These are phyloP conservation scores for Alternaria infectoria DNA, from an alignment of 2,329 filamentous ascomycete species.

Conservation along the genomic window DNA sequence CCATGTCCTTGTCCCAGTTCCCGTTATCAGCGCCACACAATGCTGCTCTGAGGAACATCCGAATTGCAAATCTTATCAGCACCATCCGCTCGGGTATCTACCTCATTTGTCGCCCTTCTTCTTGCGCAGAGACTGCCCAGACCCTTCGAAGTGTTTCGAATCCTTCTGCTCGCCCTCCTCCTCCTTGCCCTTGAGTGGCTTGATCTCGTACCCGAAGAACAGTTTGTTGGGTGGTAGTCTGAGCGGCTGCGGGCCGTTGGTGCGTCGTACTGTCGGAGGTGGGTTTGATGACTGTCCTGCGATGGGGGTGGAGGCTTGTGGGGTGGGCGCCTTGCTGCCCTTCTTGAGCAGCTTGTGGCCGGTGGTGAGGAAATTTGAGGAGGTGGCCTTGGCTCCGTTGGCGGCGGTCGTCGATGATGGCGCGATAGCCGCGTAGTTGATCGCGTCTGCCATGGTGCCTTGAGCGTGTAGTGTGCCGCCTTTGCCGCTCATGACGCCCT, in stretches of 20 bases:
- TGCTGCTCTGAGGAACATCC: too few species aligned
- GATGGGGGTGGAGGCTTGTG: slow-evolving; percentile 66
- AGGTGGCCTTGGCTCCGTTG: slow-evolving; percentile 65
- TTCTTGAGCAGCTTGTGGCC: slow-evolving; percentile 90
- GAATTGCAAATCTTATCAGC: too few species aligned
- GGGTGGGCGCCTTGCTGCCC: slow-evolving; percentile 74
- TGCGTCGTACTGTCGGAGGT: slow-evolving; percentile 56
- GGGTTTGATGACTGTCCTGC: slow-evolving; percentile 58
- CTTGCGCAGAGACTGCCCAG: slow-evolving; percentile 83
- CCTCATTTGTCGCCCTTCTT: slow-evolving; percentile 63
- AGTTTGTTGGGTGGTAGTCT: slow-evolving; percentile 86
- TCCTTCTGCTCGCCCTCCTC: slow-evolving; percentile 65
- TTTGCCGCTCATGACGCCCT: slow-evolving; percentile 65
- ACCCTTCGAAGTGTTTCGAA: slow-evolving; percentile 75
- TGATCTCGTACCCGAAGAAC: slow-evolving; percentile 96
- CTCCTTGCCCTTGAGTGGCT: slow-evolving; percentile 80
- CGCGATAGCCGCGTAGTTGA: slow-evolving; percentile 92
- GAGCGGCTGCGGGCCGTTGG: slow-evolving; percentile 84
- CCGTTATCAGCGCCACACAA: slow-evolving; percentile 32
- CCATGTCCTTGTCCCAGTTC: slow-evolving; percentile 11
- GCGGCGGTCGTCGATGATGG: slow-evolving; percentile 73
- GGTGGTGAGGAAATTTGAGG: slow-evolving; percentile 79
- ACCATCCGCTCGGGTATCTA: too few species aligned
- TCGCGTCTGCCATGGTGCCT: slow-evolving; percentile 96
- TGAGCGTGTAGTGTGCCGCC: slow-evolving; percentile 81